Base-by-base conservation (phyloP, 163 green algal genomes). In the Chlamydomonas reinhardtii region DNA sequence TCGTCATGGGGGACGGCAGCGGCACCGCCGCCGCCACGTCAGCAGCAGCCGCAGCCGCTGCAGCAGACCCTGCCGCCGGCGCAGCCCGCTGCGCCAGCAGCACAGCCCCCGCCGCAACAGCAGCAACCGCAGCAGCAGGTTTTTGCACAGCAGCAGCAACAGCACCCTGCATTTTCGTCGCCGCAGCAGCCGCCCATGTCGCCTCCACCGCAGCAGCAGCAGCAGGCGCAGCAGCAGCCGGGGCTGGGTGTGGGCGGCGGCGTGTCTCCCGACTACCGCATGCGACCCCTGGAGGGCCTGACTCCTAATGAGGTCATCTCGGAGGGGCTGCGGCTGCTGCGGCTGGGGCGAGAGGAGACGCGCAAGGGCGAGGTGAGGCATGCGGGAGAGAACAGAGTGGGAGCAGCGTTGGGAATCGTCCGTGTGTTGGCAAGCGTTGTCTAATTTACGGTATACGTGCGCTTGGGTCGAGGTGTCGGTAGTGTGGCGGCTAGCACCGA, bases 251-350 rank as follows among this genome's bases (percentile, higher is more conserved):
- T 29, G 54, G n/a, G n/a, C 37, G 62, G 37, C 25, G 16, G 35
- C 35, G 11, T 59, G 70, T 3, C 24, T 2, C 35, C 52, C 12
- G 66, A 77, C n/a, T 85, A 78, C 68, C 79, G 68, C 5, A 70
- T 70, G 6, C 79, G 79, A 34, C 19, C 73, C 0, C 82, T 83
- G 71, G 73, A 76, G 4, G 54, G 52, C 0, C 52, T 90, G n/a
- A 48, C 24, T 0, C 20, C 62, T 0, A 85, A 91, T 27, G 86
- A 88, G 84, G 77, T 96, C 29, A 77, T 94, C 5, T 64, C 73
- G 16, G 88, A 92, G 62, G 94, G 94, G 9, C 82, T 95, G 80
- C 77, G 90, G 32, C 76, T 94, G 69, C 85, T 96, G 59, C 74
- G 90, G 22, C 70, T 92, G 43, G 94, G 94, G 0, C 68, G 94